phyloP scores from a whole-genome alignment of 257 asterid genomes.

The Primulina huaijiensis region DNA sequence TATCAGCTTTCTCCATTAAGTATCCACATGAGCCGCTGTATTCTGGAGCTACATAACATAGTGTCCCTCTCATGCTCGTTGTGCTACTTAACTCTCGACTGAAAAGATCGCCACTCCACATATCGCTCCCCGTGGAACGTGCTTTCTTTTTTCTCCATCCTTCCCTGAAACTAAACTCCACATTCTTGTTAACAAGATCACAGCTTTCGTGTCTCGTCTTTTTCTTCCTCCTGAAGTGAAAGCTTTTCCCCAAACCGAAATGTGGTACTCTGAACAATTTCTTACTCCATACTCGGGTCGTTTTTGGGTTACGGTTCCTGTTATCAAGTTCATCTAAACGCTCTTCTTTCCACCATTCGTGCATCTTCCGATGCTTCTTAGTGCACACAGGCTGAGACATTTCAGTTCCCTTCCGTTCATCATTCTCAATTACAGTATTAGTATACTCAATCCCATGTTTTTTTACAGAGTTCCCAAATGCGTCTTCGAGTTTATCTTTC shows the following conservation, averaged over 20 bases:
- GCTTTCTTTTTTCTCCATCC: constrained; percentile 61
- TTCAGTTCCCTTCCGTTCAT: background rate
- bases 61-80: constrained; percentile 96
- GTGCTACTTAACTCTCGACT: constrained; percentile 96
- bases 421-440: background rate
- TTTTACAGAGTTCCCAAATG: background rate
- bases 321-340: constrained; percentile 50
- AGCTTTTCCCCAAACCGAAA: constrained; percentile 60
- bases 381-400: background rate
- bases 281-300: constrained; percentile 30
- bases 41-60: constrained; percentile 91
- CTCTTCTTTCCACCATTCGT: constrained; percentile 99
- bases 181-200: constrained; percentile 30
- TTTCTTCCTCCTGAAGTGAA: constrained; percentile 38
- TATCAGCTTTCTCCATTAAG: constrained; percentile 83
- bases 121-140: constrained; percentile 54
- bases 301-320: constrained; percentile 33
- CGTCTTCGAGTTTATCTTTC: background rate
- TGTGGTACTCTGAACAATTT: constrained; percentile 48
- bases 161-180: constrained; percentile 72
- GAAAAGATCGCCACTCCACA: constrained; percentile 85
- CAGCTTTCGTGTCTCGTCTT: constrained; percentile 26
- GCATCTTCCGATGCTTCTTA: constrained; percentile 60
- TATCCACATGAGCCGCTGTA: constrained; percentile 58
- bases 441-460: background rate